Base-by-base conservation (phyloP, 129 eudicot genomes). In the Erigeron canadensis region DNA sequence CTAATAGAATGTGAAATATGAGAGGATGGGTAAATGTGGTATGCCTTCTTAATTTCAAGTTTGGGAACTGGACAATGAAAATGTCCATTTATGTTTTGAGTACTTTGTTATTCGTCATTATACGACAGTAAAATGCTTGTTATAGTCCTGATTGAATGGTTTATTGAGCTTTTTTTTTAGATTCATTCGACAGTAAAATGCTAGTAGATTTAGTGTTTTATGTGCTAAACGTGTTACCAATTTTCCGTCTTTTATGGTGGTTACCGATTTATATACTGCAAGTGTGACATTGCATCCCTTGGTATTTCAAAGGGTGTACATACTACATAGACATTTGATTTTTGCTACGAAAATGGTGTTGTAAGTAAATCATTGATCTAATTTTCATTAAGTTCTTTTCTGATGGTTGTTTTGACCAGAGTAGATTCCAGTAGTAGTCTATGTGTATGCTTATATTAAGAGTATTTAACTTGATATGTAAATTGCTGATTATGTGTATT, bases 241-340 rank as follows among this genome's bases (percentile, higher is more conserved):
- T 85, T 12, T 56, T 21, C 39, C 10, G 5, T 8, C 21, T 18
- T 56, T 56, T 55, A 56, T 19, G 18, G 28, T 4, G 6, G 3
- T 56, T 6, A 21, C 10, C 1, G 38, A 9, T 56, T 21, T 38
- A 8, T 56, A 2, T 21, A 21, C 63, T 8, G 38, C 11, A 8
- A 8, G 38, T 21, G 38, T 56, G 19, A 9, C n/a, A 21, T 56
- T 22, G 39, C 38, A 21, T 56, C 15, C n/a, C 0, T 55, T 12
- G 19, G 53, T 15, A 50, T 50, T 5, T 15, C 7, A 50, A 6
- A 2, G 56, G 56, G 61, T 17, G 16, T 65, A 41, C 22, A 42
- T 64, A 50, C 34, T 65, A 41, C 22, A 42, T 64, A 50, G 34
- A 64, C 68, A 17, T 64, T 41, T 41, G 34, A n/a, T 64, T 64